Percentiles rank a stretch among this genome's conserved stretches.
Conservation (phyloP, 2,329 filamentous ascomycete species). For the Rutstroemia sp. region DNA sequence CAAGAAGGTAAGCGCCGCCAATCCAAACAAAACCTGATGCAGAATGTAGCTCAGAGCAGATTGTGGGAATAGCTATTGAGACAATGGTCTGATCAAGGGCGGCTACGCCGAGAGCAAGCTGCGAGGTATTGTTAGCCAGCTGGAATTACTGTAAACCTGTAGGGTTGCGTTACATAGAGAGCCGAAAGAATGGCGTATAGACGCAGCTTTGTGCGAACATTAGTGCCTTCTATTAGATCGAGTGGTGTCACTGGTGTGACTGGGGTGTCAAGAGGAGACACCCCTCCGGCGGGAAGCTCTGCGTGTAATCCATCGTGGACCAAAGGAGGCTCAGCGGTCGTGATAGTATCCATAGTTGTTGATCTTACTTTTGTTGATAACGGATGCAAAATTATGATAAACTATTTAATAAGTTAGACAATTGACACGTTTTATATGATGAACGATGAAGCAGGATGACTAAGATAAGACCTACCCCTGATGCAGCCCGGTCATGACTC, state of each 20-base stretch:
- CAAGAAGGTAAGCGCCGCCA: conserved; percentile 37
- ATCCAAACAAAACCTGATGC: conserved; percentile 45
- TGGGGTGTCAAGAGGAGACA: background rate
- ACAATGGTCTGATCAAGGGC: conserved; percentile 32
- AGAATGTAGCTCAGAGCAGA: conserved; percentile 35
- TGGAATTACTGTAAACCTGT: background rate
- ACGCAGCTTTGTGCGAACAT: conserved; percentile 22
- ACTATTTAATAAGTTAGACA: no score
- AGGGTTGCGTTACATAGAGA: conserved; percentile 18
- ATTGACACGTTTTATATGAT: no score
- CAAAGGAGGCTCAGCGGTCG: background rate
- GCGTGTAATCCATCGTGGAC: background rate
- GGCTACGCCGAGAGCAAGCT: conserved; percentile 16
- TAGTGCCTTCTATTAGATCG: conserved; percentile 13
- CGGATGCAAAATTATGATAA: no score
- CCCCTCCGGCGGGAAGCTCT: background rate
- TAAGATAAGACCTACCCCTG: no score
- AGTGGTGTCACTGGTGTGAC: conserved; percentile 11
- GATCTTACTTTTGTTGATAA: background rate
- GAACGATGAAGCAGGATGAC: no score
- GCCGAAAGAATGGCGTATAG: conserved; percentile 20
- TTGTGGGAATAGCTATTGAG: conserved; percentile 34
- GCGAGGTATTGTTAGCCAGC: background rate
- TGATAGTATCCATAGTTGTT: background rate
- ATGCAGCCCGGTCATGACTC: no score